These are phyloP conservation scores for Fraxinus angustifolia DNA, from an alignment of 305 asterid genomes.

Conservation along the genomic window DNA sequence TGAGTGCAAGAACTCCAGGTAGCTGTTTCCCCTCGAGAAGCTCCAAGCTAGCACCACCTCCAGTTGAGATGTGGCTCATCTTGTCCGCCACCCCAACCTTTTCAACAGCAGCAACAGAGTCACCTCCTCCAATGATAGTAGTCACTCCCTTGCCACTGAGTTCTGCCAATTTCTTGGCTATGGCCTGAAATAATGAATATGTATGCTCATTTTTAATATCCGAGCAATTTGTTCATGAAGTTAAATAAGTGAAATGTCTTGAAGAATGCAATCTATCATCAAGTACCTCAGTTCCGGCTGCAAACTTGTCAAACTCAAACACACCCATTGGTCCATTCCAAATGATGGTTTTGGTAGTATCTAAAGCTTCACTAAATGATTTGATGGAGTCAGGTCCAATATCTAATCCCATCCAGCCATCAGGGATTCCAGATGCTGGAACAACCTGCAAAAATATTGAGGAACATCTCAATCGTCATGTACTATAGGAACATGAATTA, in stretches of 20 bases:
- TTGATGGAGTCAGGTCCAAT: constrained; percentile 79
- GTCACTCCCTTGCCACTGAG: constrained; percentile 85
- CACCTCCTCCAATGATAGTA: constrained; percentile 87
- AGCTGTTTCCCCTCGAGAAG: constrained; percentile 80
- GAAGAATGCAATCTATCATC: neutral
- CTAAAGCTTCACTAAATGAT: constrained; percentile 58
- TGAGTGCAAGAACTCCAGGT: constrained; percentile 78
- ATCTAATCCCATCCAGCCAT: constrained; percentile 92
- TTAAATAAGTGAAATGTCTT: neutral
- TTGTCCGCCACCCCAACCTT: constrained; percentile 82
- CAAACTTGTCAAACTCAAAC: constrained; percentile 80
- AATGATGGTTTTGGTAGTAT: constrained; percentile 65
- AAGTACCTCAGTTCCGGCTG: constrained; percentile 81
- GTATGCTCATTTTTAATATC: neutral
- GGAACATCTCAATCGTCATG: neutral
- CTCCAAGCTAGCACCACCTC: constrained; percentile 95
- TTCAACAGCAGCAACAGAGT: constrained; percentile 92
- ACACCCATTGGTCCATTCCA: constrained; percentile 98
- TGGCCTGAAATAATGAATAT: constrained; percentile 35
- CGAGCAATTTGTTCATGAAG: neutral
- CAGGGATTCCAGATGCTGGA: constrained; percentile 76
- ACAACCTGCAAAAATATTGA: constrained; percentile 41
- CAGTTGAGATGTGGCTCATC: constrained; percentile 95
- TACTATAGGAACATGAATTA: neutral
- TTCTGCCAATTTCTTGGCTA: constrained; percentile 78